Evolutionary conservation across 495 filamentous ascomycete genomes (phyloP).

Genomic region (Penicillium psychrofluorescens): DNA sequence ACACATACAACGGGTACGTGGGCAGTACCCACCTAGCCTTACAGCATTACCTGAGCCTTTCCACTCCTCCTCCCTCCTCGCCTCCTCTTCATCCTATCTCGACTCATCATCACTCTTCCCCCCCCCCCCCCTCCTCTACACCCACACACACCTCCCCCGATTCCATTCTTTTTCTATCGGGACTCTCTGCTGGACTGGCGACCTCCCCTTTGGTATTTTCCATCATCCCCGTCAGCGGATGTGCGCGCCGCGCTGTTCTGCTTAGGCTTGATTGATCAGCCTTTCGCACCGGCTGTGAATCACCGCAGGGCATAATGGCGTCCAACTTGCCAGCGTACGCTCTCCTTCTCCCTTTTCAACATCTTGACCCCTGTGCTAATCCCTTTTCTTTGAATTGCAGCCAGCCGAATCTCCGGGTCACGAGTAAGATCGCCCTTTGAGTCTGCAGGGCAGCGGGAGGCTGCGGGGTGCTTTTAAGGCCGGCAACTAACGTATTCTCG

Average conservation of each 20-base stretch:
- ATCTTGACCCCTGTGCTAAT: constrained; percentile 5
- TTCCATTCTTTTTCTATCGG: constrained; percentile 2
- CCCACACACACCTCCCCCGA: constrained; percentile 9
- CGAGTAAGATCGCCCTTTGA: constrained; percentile 42
- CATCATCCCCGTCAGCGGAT: constrained; percentile 31
- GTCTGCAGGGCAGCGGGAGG: constrained; percentile 6
- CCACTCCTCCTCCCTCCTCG: constrained; percentile 15
- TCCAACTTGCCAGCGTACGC: constrained; percentile 57
- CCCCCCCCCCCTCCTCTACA: constrained; percentile 14
- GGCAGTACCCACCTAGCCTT: constrained; percentile 1
- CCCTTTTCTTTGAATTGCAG: constrained; percentile 23
- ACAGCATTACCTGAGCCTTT: not conserved
- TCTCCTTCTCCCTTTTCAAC: constrained; percentile 1
- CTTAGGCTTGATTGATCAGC: constrained; percentile 38
- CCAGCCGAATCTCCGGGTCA: constrained; percentile 56
- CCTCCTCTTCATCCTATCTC: constrained; percentile 8
- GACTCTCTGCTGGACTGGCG: constrained; percentile 9
- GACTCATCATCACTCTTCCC: constrained; percentile 12
- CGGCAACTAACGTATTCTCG: constrained; percentile 12
- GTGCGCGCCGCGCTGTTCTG: constrained; percentile 28
- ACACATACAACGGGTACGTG: constrained; percentile 16
- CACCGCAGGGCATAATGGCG: constrained; percentile 41
- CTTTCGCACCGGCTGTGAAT: constrained; percentile 27
- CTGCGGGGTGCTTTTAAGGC: constrained; percentile 15
- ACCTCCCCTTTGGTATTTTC: constrained; percentile 8